These are phyloP conservation scores for Blastocystis hominis DNA, from an alignment of 352 stramenopile genomes.

Conservation along the genomic window DNA sequence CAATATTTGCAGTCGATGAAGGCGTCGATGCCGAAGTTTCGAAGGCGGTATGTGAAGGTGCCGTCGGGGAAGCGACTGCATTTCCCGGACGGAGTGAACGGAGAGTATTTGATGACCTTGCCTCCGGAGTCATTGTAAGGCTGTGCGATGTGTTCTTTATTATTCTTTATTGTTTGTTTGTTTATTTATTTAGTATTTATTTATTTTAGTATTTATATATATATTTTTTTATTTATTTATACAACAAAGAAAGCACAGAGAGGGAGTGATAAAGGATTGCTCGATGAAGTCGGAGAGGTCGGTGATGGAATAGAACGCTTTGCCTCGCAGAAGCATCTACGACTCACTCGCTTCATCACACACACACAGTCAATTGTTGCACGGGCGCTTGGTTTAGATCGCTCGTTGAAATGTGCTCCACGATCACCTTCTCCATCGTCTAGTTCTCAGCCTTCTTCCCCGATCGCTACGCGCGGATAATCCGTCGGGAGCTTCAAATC, in stretches of 20 bases:
- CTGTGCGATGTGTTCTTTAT: neutral
- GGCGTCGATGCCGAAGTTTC: neutral
- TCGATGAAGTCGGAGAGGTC: conserved; percentile 30
- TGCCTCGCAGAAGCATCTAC: conserved; percentile 21
- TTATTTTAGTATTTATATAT: neutral
- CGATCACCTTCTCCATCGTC: conserved; percentile 17
- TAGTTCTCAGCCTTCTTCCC: neutral
- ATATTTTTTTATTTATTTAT: neutral
- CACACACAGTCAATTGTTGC: neutral
- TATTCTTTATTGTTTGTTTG: too few species aligned
- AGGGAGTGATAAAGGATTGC: neutral
- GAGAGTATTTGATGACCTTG: neutral
- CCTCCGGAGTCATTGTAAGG: neutral
- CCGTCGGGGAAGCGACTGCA: conserved; percentile 7
- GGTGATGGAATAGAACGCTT: conserved; percentile 28
- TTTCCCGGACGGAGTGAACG: neutral
- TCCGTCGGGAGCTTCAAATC: neutral
- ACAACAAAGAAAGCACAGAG: neutral
- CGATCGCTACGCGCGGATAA: neutral
- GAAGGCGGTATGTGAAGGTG: conserved; percentile 36
- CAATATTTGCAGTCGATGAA: neutral
- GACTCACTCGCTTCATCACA: neutral
- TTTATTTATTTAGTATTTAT: too few species aligned
- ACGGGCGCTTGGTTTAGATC: neutral
- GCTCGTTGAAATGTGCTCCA: conserved; percentile 1